Evolutionary conservation across 2,329 filamentous ascomycete genomes (phyloP).

Genomic region (Helminthosporium solani): DNA sequence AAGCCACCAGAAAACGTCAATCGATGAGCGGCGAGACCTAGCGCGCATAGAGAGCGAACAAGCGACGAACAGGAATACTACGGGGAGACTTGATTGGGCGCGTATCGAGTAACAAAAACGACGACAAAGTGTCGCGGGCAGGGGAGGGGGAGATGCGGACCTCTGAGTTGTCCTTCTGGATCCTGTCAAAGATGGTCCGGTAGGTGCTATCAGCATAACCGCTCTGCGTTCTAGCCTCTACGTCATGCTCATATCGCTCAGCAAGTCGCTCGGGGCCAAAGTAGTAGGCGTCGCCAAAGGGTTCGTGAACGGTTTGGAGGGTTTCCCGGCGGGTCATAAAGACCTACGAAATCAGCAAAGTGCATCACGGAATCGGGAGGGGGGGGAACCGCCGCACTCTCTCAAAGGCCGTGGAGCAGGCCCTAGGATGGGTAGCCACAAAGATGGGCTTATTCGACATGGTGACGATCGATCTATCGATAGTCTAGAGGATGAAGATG

Average conservation of each 20-base stretch:
- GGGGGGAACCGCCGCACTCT: constrained; percentile 68
- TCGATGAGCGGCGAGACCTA: constrained; percentile 11
- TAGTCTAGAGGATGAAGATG: constrained; percentile 7
- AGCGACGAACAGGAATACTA: constrained; percentile 12
- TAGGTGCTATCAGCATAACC: constrained; percentile 72
- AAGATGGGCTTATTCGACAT: constrained; percentile 86
- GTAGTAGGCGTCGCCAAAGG: constrained; percentile 96
- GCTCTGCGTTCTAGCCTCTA: constrained; percentile 53
- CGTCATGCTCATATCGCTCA: constrained; percentile 73
- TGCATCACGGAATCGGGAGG: constrained; percentile 1
- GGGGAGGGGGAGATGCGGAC: constrained; percentile 53
- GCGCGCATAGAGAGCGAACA: constrained; percentile 16
- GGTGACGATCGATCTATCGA: constrained; percentile 10
- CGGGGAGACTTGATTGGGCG: constrained; percentile 13
- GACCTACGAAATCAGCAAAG: constrained; percentile 50
- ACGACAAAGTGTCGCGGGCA: constrained; percentile 2
- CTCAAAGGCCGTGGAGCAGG: constrained; percentile 97
- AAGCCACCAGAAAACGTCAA: constrained; percentile 24
- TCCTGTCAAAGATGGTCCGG: constrained; percentile 72
- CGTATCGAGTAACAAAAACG: constrained; percentile 7
- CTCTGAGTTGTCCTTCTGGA: constrained; percentile 72
- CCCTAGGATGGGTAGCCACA: constrained; percentile 87
- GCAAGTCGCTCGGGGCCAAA: constrained; percentile 88
- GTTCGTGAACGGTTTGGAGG: constrained; percentile 86
- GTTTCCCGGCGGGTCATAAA: constrained; percentile 91